phyloP scores from a whole-genome alignment of 2,329 filamentous ascomycete genomes.

The Zopfia rhizophila region DNA sequence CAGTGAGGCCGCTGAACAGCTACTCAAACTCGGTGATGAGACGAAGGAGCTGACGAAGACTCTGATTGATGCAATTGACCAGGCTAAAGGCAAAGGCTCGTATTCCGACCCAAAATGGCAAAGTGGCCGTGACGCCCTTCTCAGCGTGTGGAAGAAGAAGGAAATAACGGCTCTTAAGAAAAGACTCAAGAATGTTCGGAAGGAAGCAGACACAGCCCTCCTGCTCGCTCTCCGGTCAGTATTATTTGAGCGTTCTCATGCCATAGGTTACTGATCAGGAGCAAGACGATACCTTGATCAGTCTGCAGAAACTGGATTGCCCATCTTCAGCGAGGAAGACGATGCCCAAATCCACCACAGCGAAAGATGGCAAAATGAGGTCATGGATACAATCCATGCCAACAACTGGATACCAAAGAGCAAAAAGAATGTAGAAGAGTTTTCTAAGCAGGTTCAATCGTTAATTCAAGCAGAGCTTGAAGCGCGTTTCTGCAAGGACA shows the following conservation, averaged over 20 bases:
- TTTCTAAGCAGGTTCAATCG: conserved; percentile 35
- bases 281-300: conserved; percentile 40
- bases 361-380: conserved; percentile 42
- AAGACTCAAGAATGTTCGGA: conserved; percentile 31
- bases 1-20: conserved; percentile 36
- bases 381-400: conserved; percentile 34
- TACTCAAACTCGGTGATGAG: conserved; percentile 38
- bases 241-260: not conserved
- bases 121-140: conserved; percentile 35
- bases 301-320: conserved; percentile 38
- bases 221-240: conserved; percentile 36
- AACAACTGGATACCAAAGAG: conserved; percentile 40
- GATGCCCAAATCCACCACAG: conserved; percentile 22
- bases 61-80: conserved; percentile 32
- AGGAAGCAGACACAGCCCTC: conserved; percentile 38
- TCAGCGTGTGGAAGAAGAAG: conserved; percentile 49
- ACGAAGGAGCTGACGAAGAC: conserved; percentile 29
- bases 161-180: conserved; percentile 39
- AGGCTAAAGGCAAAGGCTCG: conserved; percentile 32
- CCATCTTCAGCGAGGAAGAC: conserved; percentile 34
- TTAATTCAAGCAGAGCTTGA: conserved; percentile 33
- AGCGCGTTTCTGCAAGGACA: conserved; percentile 32
- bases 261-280: conserved; percentile 1
- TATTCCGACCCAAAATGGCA: conserved; percentile 33
- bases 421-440: conserved; percentile 43